Evolutionary conservation across 2,329 filamentous ascomycete genomes (phyloP).

Genomic region (Fusarium compactum): DNA sequence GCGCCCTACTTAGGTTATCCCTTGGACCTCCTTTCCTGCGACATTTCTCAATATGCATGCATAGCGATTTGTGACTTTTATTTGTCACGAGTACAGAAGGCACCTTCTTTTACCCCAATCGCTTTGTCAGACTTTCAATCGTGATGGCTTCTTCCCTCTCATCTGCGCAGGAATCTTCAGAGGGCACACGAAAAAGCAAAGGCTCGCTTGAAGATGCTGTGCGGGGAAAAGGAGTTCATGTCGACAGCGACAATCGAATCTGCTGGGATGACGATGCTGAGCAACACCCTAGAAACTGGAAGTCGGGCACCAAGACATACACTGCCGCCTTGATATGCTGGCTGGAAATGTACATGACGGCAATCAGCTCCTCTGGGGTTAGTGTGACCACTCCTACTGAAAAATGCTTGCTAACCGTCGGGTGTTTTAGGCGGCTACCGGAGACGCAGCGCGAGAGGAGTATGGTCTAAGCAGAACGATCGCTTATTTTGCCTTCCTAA

Average conservation of each 20-base stretch:
- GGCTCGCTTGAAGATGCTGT: not conserved
- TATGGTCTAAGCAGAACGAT: conserved; percentile 1
- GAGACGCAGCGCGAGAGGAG: not conserved
- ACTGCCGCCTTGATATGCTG: conserved; percentile 3
- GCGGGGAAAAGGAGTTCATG: conserved; percentile 2
- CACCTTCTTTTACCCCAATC: not conserved
- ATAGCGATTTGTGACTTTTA: not conserved
- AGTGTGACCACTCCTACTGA: not conserved
- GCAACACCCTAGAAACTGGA: conserved; percentile 5
- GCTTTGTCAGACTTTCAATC: not conserved
- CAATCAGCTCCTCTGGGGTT: conserved; percentile 8
- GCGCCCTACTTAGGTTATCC: not conserved
- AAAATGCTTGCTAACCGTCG: not conserved
- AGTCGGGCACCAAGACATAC: not conserved
- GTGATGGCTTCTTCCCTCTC: not conserved
- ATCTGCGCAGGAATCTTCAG: not conserved
- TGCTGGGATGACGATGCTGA: conserved; percentile 7
- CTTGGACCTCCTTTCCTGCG: not conserved
- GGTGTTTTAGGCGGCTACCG: not conserved
- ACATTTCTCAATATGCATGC: not conserved
- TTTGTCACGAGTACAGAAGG: not conserved
- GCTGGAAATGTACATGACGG: conserved; percentile 15
- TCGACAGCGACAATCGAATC: not conserved
- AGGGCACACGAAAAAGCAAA: not conserved
- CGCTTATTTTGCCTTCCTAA: conserved; percentile 6